These are phyloP conservation scores for Gossypium schwendimanii DNA, from an alignment of 441 rosid genomes.

Conservation along the genomic window DNA sequence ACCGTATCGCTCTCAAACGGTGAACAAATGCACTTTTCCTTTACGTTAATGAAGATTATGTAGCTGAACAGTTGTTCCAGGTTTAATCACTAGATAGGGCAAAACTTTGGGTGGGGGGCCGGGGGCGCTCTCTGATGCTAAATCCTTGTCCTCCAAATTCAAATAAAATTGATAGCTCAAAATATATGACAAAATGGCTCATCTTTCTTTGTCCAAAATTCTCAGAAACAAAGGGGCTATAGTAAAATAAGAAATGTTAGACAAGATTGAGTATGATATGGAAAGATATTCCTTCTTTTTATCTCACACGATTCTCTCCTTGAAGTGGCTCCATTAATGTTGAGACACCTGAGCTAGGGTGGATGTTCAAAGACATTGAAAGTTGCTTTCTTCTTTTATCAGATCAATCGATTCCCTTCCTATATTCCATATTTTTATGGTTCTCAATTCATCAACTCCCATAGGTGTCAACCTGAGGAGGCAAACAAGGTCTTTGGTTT, in stretches of 20 bases:
- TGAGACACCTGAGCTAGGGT: background rate
- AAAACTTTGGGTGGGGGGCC: background rate
- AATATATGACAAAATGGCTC: background rate
- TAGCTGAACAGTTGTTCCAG: background rate
- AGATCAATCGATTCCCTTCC: background rate
- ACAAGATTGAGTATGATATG: slow-evolving; percentile 1
- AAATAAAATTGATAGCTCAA: background rate
- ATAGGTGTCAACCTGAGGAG: slow-evolving; percentile 2
- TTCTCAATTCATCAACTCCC: background rate
- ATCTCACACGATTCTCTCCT: background rate
- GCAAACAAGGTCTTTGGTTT: background rate
- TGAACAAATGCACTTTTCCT: background rate
- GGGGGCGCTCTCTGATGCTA: background rate
- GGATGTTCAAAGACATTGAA: background rate
- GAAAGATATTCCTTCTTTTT: background rate
- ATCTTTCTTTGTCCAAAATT: background rate
- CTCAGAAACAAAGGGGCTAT: background rate
- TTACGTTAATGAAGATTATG: background rate
- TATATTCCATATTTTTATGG: background rate
- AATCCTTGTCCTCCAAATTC: background rate
- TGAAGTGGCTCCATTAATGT: background rate
- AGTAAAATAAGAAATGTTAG: background rate
- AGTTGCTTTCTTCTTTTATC: background rate
- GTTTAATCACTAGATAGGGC: background rate
- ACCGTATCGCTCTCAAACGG: too few relatives aligned